Evolutionary conservation across 164 flowering plant species (phyloP).

Genomic region (Chimonanthus salicifolius): DNA sequence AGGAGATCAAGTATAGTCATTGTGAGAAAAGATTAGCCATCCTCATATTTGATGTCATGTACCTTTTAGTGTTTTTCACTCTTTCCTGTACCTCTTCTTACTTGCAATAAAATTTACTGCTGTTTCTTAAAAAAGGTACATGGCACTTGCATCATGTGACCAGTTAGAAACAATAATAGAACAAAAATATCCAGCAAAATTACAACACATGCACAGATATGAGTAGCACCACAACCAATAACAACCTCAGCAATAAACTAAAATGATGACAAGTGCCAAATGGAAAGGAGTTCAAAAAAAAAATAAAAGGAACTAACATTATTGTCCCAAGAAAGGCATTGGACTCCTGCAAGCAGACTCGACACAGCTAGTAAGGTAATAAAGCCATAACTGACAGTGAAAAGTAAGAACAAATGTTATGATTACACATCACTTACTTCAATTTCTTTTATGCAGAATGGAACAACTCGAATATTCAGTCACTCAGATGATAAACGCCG

Average conservation of each 20-base stretch:
- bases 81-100: too few species aligned
- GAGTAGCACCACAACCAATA: not conserved
- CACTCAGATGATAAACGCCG: slow-evolving; percentile 13
- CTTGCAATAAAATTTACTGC: too few species aligned
- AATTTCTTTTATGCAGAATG: not conserved
- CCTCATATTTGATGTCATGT: too few species aligned
- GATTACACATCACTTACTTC: not conserved
- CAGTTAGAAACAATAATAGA: not conserved
- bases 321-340: not conserved
- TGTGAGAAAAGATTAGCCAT: too few species aligned
- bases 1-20: too few species aligned
- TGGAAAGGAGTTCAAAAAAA: not conserved
- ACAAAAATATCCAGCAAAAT: too few species aligned
- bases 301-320: not conserved
- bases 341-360: slow-evolving; percentile 2
- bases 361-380: not conserved
- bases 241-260: not conserved
- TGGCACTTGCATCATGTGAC: not conserved
- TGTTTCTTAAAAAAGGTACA: too few species aligned
- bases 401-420: not conserved
- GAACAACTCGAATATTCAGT: not conserved
- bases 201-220: not conserved
- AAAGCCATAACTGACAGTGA: not conserved
- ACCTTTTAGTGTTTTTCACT: too few species aligned
- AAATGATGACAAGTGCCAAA: not conserved